phyloP scores from a whole-genome alignment of 768 basidiomycete species.

The Trametopsis cervina region DNA sequence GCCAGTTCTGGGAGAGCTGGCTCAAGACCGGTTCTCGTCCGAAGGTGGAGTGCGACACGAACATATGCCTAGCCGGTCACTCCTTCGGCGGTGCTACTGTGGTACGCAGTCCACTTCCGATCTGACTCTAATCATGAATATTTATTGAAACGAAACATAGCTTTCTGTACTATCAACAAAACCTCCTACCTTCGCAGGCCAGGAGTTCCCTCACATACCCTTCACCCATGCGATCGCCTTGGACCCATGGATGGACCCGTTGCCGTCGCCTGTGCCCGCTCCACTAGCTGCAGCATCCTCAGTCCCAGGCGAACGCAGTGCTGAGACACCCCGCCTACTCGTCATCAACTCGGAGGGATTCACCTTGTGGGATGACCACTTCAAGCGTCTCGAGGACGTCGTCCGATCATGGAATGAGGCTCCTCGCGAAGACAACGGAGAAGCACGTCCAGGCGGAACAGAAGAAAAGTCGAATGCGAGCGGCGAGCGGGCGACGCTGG shows the following conservation, averaged over 20 bases:
- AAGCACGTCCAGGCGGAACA: neutral
- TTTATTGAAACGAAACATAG: slow-evolving; percentile 25
- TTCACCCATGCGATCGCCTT: slow-evolving; percentile 53
- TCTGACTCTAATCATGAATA: neutral
- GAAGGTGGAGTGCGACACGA: slow-evolving; percentile 26
- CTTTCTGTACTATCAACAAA: slow-evolving; percentile 48
- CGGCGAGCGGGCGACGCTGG: neutral
- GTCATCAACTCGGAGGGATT: slow-evolving; percentile 76
- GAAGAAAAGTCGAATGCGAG: slow-evolving; percentile 8
- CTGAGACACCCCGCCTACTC: slow-evolving; percentile 29
- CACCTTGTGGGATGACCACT: slow-evolving; percentile 76
- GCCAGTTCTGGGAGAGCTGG: slow-evolving; percentile 33
- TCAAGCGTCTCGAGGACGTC: slow-evolving; percentile 46
- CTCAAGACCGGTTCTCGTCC: slow-evolving; percentile 30
- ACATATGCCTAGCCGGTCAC: slow-evolving; percentile 42
- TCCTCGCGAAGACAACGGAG: slow-evolving; percentile 2
- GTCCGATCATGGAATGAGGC: slow-evolving; percentile 43
- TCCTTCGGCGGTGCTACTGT: slow-evolving; percentile 52
- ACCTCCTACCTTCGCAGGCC: slow-evolving; percentile 28
- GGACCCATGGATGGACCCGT: slow-evolving; percentile 83
- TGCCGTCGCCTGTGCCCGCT: slow-evolving; percentile 48
- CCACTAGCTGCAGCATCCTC: slow-evolving; percentile 15
- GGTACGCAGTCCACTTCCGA: slow-evolving; percentile 25
- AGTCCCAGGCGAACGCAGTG: slow-evolving; percentile 1
- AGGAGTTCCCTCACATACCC: slow-evolving; percentile 37